Conservation (phyloP, 208 protist species). For the Leishmania martiniquensis region DNA sequence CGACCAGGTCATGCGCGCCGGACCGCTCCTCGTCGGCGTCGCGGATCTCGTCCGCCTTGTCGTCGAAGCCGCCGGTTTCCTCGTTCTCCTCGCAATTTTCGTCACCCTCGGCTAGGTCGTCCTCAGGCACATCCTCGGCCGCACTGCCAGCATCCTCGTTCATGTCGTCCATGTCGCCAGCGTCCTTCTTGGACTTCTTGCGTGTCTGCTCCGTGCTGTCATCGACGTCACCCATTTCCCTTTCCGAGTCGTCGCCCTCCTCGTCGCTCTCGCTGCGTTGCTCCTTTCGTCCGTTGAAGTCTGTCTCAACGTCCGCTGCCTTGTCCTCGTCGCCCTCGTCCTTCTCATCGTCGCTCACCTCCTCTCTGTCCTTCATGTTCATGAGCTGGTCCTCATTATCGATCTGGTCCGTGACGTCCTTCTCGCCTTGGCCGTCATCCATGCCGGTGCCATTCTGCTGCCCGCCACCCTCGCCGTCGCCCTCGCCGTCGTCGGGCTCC, state of each 20-base stretch:
- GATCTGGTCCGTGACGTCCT: constrained; percentile 98
- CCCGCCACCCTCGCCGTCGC: constrained; percentile 69
- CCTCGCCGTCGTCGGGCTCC: constrained; percentile 80
- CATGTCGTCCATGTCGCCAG: constrained; percentile 75
- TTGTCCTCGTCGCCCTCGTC: constrained; percentile 90
- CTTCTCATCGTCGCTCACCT: constrained; percentile 77
- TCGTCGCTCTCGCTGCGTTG: constrained; percentile 79
- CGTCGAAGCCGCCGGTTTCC: constrained; percentile 85
- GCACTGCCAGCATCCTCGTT: constrained; percentile 71
- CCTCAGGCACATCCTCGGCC: constrained; percentile 85
- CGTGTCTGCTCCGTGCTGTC: constrained; percentile 86
- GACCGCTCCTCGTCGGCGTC: constrained; percentile 73
- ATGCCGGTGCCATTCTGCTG: constrained; percentile 97
- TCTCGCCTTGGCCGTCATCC: constrained; percentile 98
- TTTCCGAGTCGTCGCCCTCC: constrained; percentile 66
- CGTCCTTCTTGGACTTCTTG: constrained; percentile 82
- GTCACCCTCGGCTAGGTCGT: constrained; percentile 67
- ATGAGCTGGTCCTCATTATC: constrained; percentile 97
- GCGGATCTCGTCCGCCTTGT: constrained; percentile 83
- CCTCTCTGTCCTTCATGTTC: constrained; percentile 90
- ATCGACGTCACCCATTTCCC: constrained; percentile 90
- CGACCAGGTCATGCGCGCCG: constrained; percentile 75
- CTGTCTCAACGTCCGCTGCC: constrained; percentile 86
- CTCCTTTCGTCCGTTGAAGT: constrained; percentile 87
- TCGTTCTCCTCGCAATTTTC: constrained; percentile 51